These are phyloP conservation scores for Akanthomyces uredinophilus DNA, from an alignment of 2,329 filamentous ascomycete genomes.

Conservation along the genomic window DNA sequence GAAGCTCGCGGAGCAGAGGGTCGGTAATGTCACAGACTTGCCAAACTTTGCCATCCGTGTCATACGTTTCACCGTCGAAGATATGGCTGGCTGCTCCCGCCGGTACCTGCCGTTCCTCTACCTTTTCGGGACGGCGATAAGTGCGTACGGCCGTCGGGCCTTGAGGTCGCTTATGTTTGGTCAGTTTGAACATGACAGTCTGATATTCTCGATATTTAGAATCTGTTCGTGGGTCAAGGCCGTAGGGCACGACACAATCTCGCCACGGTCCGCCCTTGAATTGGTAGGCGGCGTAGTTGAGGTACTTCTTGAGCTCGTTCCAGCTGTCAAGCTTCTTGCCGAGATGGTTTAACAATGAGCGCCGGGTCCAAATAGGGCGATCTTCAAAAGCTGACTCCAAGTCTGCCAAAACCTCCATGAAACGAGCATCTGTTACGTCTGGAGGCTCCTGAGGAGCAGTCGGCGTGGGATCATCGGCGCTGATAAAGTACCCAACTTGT, in stretches of 20 bases:
- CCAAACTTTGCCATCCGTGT: slow-evolving; percentile 83
- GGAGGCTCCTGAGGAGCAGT: slow-evolving; percentile 57
- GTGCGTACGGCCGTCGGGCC: slow-evolving; percentile 29
- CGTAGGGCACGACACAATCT: slow-evolving; percentile 79
- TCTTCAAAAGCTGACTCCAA: slow-evolving; percentile 63
- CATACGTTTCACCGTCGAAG: slow-evolving; percentile 74
- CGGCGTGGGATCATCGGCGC: slow-evolving; percentile 57
- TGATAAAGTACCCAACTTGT: slow-evolving; percentile 53
- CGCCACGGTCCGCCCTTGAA: slow-evolving; percentile 91
- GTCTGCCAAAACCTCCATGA: slow-evolving; percentile 59
- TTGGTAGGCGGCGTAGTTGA: slow-evolving; percentile 84
- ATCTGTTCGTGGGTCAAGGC: slow-evolving; percentile 76
- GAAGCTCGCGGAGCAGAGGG: slow-evolving; percentile 61
- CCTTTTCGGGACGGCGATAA: slow-evolving; percentile 27
- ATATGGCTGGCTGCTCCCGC: slow-evolving; percentile 54
- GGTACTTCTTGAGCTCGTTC: slow-evolving; percentile 64
- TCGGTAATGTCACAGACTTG: slow-evolving; percentile 91
- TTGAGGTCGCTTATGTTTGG: slow-evolving; percentile 43
- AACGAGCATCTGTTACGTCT: slow-evolving; percentile 52
- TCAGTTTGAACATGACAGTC: slow-evolving; percentile 78
- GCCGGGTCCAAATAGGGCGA: slow-evolving; percentile 81
- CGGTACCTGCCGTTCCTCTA: slow-evolving; percentile 30
- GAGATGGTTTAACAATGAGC: slow-evolving; percentile 72
- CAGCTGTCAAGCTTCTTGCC: slow-evolving; percentile 44
- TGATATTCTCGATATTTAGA: slow-evolving; percentile 79